These are phyloP conservation scores for Benincasa hispida DNA, from an alignment of 306 rosid species.

Conservation along the genomic window DNA sequence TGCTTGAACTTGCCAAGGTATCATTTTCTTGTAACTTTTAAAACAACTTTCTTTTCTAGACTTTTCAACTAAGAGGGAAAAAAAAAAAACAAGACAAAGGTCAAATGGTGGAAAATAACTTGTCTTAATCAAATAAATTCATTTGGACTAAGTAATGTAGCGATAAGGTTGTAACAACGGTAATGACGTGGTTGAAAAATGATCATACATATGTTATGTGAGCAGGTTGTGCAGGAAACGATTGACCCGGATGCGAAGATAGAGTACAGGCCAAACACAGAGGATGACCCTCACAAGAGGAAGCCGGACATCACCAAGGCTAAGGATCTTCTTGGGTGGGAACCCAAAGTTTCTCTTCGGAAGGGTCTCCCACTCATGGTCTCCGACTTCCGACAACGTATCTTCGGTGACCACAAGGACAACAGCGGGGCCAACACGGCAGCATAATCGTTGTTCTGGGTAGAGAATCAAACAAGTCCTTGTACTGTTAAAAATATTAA, in stretches of 20 bases:
- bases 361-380: slow-evolving; percentile 97
- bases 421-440: background rate
- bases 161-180: background rate
- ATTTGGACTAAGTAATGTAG: background rate
- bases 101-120: background rate
- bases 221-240: slow-evolving; percentile 94
- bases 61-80: background rate
- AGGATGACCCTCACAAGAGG: slow-evolving; percentile 97
- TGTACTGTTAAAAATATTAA: background rate
- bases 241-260: slow-evolving; percentile 89
- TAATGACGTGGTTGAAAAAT: background rate
- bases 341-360: slow-evolving; percentile 76
- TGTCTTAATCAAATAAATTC: background rate
- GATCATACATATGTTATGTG: background rate
- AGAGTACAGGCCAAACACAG: slow-evolving; percentile 82
- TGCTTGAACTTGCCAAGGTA: slow-evolving; percentile 99
- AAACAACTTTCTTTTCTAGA: background rate
- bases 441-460: background rate
- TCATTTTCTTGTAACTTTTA: background rate
- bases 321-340: slow-evolving; percentile 79
- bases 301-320: slow-evolving; percentile 84
- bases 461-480: background rate
- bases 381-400: slow-evolving; percentile 77
- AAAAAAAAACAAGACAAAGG: background rate
- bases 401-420: slow-evolving; percentile 83